phyloP scores from a whole-genome alignment of 2,329 filamentous ascomycete species.

The Alternaria sp. region DNA sequence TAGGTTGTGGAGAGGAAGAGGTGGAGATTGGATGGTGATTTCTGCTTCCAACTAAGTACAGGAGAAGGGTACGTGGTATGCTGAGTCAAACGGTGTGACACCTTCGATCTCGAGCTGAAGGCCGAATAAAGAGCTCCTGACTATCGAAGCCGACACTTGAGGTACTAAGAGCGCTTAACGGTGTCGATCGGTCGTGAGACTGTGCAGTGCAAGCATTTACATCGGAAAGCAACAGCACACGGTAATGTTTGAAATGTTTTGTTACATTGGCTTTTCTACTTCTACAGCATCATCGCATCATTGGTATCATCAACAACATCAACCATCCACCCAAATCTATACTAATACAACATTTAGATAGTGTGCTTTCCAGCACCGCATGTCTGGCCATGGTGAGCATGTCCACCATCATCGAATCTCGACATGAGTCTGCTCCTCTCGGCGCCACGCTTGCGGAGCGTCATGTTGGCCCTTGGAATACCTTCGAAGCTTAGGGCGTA shows the following conservation, averaged over 20 bases:
- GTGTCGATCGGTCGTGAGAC: neutral
- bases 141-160: neutral
- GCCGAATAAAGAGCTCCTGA: neutral
- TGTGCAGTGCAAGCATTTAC: neutral
- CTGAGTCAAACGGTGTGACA: neutral
- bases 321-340: neutral
- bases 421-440: slow-evolving; percentile 28
- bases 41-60: neutral
- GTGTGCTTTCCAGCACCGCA: slow-evolving; percentile 29
- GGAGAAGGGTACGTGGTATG: neutral
- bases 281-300: neutral
- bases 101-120: neutral
- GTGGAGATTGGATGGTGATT: neutral
- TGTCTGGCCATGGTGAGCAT: slow-evolving; percentile 34
- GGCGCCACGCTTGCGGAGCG: slow-evolving; percentile 38
- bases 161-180: neutral
- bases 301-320: neutral
- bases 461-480: slow-evolving; percentile 39
- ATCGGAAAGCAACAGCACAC: neutral
- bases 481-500: slow-evolving; percentile 47
- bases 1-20: neutral
- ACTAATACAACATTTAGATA: slow-evolving; percentile 11
- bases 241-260: neutral
- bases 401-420: slow-evolving; percentile 34
- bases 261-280: neutral